phyloP scores from a whole-genome alignment of 2,329 filamentous ascomycete genomes.

The Diplodia sapinea region DNA sequence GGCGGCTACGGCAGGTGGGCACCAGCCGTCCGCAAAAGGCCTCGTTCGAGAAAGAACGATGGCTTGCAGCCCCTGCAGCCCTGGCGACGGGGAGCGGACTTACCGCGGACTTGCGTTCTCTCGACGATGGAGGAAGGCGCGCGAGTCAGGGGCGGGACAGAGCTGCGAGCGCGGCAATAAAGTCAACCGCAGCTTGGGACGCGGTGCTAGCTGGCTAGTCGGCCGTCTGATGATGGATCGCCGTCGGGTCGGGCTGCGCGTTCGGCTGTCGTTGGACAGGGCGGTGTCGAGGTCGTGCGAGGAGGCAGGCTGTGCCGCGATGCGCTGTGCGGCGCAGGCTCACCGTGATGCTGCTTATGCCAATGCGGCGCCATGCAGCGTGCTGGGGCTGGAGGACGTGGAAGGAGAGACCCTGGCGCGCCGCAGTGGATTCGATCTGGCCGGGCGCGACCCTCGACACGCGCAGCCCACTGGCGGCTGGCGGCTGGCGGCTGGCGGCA shows the following conservation, averaged over 20 bases:
- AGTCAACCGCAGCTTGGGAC: not conserved
- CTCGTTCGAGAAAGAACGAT: not conserved
- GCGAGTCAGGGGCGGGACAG: constrained; percentile 21
- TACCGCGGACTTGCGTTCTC: not conserved
- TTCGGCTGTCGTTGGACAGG: constrained; percentile 22
- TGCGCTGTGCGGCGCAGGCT: not conserved
- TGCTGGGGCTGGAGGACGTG: too few relatives aligned
- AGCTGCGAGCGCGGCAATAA: not conserved
- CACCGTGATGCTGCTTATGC: not conserved
- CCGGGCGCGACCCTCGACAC: not conserved
- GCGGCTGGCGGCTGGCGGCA: not conserved
- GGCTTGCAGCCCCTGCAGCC: not conserved
- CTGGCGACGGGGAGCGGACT: constrained; percentile 2
- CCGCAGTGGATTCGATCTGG: too few relatives aligned
- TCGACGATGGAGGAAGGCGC: not conserved
- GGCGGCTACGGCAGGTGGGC: not conserved
- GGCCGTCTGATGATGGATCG: constrained; percentile 19
- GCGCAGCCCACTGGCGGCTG: not conserved
- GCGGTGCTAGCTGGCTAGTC: not conserved
- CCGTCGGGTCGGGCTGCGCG: constrained; percentile 12
- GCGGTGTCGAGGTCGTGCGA: constrained; percentile 12
- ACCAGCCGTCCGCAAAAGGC: not conserved
- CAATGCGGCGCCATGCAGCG: not conserved
- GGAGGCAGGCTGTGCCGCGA: constrained; percentile 2
- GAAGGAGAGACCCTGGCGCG: too few relatives aligned